A percentile compares a stretch with the other conserved stretches of the same genome.
These are phyloP conservation scores for Periconia digitata DNA, from an alignment of 2,329 filamentous ascomycete genomes.

Conservation along the genomic window DNA sequence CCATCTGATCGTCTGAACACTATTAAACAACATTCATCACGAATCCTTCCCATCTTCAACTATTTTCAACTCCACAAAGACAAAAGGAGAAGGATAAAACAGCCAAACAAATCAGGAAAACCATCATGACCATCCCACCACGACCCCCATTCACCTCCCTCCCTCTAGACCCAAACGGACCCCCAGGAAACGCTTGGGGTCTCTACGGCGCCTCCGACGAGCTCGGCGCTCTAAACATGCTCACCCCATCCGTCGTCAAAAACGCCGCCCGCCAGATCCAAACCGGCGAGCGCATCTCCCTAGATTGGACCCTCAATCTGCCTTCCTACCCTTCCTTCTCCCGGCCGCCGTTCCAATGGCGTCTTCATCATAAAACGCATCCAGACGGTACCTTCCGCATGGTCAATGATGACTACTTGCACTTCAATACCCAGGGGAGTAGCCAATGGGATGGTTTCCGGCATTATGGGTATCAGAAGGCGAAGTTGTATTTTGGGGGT, in stretches of 20 bases:
- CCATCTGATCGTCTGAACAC: too few species aligned
- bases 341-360: constrained; percentile 33
- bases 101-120: not conserved
- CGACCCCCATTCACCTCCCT: constrained; percentile 50
- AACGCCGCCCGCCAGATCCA: constrained; percentile 51
- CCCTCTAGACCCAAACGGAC: constrained; percentile 53
- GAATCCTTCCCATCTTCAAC: not conserved
- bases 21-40: too few species aligned
- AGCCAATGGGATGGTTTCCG: constrained; percentile 46
- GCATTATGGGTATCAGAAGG: constrained; percentile 47
- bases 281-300: constrained; percentile 40
- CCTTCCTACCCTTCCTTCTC: constrained; percentile 43
- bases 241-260: constrained; percentile 51
- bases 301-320: constrained; percentile 47
- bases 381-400: constrained; percentile 30
- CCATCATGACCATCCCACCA: constrained; percentile 17
- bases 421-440: constrained; percentile 43
- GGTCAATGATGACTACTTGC: constrained; percentile 42
- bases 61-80: not conserved
- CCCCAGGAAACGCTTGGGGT: constrained; percentile 59
- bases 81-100: too few species aligned
- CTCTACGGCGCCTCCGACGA: constrained; percentile 56
- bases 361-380: constrained; percentile 26
- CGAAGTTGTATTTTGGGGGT: constrained; percentile 47
- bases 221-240: constrained; percentile 58